Evolutionary conservation across 805 yeast genomes (phyloP).

Genomic region (Brettanomyces naardenensis): DNA sequence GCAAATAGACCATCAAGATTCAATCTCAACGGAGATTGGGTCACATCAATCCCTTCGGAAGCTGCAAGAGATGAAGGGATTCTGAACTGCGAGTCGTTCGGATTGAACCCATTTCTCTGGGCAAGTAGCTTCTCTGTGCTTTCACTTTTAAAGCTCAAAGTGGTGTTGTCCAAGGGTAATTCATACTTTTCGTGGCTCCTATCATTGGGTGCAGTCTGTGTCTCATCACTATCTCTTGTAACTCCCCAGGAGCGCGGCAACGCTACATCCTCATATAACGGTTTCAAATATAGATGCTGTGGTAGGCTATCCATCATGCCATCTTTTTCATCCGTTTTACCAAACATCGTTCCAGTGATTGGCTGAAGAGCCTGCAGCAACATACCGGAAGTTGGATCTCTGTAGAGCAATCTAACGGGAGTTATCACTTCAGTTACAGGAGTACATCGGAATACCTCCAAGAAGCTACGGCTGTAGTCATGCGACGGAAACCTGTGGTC

Average conservation of each 20-base stretch:
- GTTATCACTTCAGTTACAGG: background rate
- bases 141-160: background rate
- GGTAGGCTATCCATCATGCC: background rate
- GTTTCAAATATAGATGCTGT: background rate
- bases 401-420: background rate
- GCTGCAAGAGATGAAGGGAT: background rate
- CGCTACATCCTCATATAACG: background rate
- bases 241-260: background rate
- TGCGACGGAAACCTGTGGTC: too few relatives aligned
- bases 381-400: background rate
- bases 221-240: background rate
- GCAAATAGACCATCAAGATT: too few relatives aligned
- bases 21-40: too few relatives aligned
- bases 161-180: background rate
- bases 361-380: background rate
- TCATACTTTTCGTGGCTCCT: too few relatives aligned
- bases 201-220: too few relatives aligned
- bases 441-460: background rate
- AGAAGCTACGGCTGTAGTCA: background rate
- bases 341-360: background rate
- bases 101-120: background rate
- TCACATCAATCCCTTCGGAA: background rate
- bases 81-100: background rate
- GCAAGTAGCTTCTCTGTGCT: slow-evolving; percentile 1
- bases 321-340: background rate